Base-by-base conservation (phyloP, 202 grass and related monocot species). In the Setaria viridis region DNA sequence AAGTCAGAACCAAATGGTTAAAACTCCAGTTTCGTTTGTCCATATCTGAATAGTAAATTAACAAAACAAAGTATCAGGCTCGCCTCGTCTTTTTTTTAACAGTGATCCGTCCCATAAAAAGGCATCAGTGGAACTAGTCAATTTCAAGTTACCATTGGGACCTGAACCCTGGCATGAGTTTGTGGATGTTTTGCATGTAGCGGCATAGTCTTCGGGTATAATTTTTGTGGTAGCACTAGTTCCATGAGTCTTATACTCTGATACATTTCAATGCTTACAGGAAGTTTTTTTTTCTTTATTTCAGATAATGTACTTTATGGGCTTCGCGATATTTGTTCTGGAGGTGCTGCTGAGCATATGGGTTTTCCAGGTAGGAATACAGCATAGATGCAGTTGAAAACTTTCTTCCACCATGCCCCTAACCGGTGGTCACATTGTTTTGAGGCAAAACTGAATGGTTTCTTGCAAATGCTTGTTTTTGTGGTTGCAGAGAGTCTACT, bases 261-360 rank as follows among this genome's bases (percentile, higher is more conserved):
- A 11, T 16, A 29, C 5, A 43, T 73, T 59, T 5, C 16, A 72
- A 51, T 19, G 49, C 59, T 42, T 4, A 13, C 71, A 59, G 37
- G 30, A 67, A 32, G 69, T 16, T 14, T 11, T 51, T 1, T 68
- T 89, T 59, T 5, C 39, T 41, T 11, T 0, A 5, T 53, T 74
- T 59, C 85, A 90, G 89, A 84, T 90, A 77, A 84, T 94, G 51
- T 92, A 90, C 79, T 90, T 95, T 39, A 46, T 95, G 54, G 93
- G 93, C 20, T 92, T 92, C 19, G 62, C 59, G 0, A 12, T 95
- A 51, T 95, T 95, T 70, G 86, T 62, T 65, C 30, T 95, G 32
- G 90, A 94, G 72, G 25, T 71, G 10, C 76, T 95, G 16, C 60
- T 95, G 80, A 87, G 90, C 85, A 68, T 92, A 59, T 92, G 90